Evolutionary conservation across 2,329 filamentous ascomycete species (phyloP).

Genomic region (Epichloe typhina): DNA sequence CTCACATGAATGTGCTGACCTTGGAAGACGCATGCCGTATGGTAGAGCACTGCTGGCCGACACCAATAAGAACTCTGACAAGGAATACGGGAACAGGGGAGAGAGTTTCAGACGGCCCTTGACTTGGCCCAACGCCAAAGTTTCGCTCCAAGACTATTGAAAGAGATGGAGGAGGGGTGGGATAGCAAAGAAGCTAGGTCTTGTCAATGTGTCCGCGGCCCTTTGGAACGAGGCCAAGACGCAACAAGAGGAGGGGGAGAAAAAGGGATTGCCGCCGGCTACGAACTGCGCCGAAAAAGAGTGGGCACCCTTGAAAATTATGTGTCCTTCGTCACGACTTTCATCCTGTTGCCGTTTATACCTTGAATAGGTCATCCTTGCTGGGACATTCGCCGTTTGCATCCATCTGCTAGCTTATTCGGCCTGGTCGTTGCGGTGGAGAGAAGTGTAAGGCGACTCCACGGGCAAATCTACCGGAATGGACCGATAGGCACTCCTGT

Average conservation of each 20-base stretch:
- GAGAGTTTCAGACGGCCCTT: not conserved
- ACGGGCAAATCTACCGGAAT: too few species aligned
- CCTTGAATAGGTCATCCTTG: not conserved
- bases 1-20: constrained; percentile 5
- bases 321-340: not conserved
- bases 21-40: not conserved
- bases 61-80: not conserved
- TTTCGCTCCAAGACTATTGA: not conserved
- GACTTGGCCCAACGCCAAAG: not conserved
- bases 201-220: constrained; percentile 16
- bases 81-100: not conserved
- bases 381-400: not conserved
- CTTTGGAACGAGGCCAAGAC: constrained; percentile 10
- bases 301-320: not conserved
- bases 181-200: constrained; percentile 1
- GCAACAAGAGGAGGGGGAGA: not conserved
- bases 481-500: too few species aligned
- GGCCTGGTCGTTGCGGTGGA: not conserved
- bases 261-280: constrained; percentile 1
- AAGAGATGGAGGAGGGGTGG: constrained; percentile 5
- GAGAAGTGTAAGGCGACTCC: not conserved
- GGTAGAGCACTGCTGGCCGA: not conserved
- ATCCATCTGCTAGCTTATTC: not conserved
- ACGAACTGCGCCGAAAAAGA: not conserved
- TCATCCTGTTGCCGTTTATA: not conserved